Evolutionary conservation across 352 stramenopile genomes (phyloP).

Genomic region (Phytophthora constricta): DNA sequence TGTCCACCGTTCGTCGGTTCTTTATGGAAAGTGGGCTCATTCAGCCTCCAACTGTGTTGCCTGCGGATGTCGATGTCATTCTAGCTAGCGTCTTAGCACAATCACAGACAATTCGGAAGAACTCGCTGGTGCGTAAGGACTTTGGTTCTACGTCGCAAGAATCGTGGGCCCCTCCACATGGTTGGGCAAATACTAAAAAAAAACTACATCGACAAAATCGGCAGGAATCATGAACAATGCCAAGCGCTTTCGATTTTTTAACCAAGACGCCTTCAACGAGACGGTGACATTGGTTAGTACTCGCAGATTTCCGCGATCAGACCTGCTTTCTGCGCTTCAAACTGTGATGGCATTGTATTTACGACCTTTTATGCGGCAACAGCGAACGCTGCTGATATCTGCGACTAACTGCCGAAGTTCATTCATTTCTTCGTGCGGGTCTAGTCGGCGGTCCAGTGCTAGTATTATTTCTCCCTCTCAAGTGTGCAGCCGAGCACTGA

Average conservation of each 20-base stretch:
- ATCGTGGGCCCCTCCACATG: slow-evolving; percentile 22
- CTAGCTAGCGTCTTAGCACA: slow-evolving; percentile 68
- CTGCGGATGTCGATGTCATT: slow-evolving; percentile 73
- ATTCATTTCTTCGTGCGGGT: slow-evolving; percentile 12
- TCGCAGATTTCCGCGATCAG: slow-evolving; percentile 63
- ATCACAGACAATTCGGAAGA: slow-evolving; percentile 59
- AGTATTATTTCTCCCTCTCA: slow-evolving; percentile 27
- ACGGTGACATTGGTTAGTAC: slow-evolving; percentile 69
- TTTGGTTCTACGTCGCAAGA: slow-evolving; percentile 28
- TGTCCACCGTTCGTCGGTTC: slow-evolving; percentile 71
- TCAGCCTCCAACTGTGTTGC: slow-evolving; percentile 47
- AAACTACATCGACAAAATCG: slow-evolving; percentile 12
- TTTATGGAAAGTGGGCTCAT: slow-evolving; percentile 71
- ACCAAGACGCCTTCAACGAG: slow-evolving; percentile 73
- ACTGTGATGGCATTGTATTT: slow-evolving; percentile 61
- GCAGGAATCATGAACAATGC: slow-evolving; percentile 23
- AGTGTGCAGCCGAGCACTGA: slow-evolving; percentile 38
- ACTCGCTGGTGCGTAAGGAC: slow-evolving; percentile 60
- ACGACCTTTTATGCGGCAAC: slow-evolving; percentile 42
- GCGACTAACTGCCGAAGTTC: slow-evolving; percentile 17
- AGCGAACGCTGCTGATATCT: slow-evolving; percentile 1
- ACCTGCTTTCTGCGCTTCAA: slow-evolving; percentile 59
- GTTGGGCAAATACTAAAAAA: slow-evolving; percentile 33
- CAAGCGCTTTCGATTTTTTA: slow-evolving; percentile 70
- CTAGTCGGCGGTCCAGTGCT: slow-evolving; percentile 6